Percentiles rank a stretch among this genome's conserved stretches.
phyloP scores from a whole-genome alignment of 2,329 filamentous ascomycete genomes.

The Colletotrichum brevisporum region DNA sequence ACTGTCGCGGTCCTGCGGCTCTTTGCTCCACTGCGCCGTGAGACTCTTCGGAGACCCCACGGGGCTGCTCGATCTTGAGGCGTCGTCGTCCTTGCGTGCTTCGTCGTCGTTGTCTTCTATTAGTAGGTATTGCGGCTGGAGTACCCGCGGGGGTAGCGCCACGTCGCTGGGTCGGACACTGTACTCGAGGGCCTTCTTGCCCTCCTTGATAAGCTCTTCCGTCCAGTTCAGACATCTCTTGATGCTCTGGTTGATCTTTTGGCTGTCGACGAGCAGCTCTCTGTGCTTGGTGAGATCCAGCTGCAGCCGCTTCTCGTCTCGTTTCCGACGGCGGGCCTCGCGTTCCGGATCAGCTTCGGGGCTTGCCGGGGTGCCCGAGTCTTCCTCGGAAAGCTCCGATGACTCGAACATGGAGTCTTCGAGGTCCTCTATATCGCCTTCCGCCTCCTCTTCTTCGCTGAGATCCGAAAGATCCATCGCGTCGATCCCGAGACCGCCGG shows the following conservation, averaged over 20 bases:
- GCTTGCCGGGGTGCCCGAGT: conserved; percentile 55
- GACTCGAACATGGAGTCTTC: conserved; percentile 55
- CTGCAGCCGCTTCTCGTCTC: conserved; percentile 86
- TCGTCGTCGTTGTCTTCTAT: conserved; percentile 56
- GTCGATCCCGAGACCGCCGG: conserved; percentile 60
- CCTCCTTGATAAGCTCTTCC: conserved; percentile 90
- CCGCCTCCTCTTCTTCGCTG: conserved; percentile 61
- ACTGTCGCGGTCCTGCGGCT: conserved; percentile 61
- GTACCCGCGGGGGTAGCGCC: conserved; percentile 83
- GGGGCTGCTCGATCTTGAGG: conserved; percentile 36
- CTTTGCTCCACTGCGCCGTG: conserved; percentile 37
- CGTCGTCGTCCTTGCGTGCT: conserved; percentile 42
- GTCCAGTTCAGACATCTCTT: conserved; percentile 92
- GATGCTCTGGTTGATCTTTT: conserved; percentile 95
- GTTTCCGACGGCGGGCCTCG: conserved; percentile 71
- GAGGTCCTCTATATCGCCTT: conserved; percentile 59
- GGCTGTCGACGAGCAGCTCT: conserved; percentile 88
- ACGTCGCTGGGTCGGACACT: conserved; percentile 84
- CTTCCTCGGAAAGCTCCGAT: conserved; percentile 59
- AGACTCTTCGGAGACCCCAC: conserved; percentile 26
- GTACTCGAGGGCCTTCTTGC: conserved; percentile 88
- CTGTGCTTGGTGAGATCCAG: conserved; percentile 91
- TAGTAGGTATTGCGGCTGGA: conserved; percentile 75
- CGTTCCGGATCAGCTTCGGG: conserved; percentile 49
- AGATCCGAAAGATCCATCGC: conserved; percentile 65